phyloP scores from a whole-genome alignment of 495 filamentous ascomycete genomes.

The Oleoguttula mirabilis region DNA sequence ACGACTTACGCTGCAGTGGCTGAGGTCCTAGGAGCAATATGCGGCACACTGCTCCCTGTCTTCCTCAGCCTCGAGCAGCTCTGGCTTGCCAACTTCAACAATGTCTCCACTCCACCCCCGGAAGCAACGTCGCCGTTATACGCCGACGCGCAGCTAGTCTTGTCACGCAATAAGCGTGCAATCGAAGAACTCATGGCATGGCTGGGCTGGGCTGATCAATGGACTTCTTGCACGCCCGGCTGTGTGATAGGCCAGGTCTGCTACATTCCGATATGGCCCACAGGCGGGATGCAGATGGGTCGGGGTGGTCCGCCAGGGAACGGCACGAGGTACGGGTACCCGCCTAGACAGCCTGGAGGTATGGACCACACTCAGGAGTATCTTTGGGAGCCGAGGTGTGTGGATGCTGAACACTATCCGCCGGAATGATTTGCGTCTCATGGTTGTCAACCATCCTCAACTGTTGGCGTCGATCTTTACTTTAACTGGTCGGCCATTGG shows the following conservation, averaged over 20 bases:
- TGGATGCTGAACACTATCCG: slow-evolving; percentile 1
- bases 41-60: neutral
- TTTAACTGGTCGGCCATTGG: too few species aligned
- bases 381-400: slow-evolving; percentile 1
- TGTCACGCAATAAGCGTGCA: neutral
- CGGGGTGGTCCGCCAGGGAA: neutral
- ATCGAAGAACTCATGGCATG: slow-evolving; percentile 8
- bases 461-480: too few species aligned
- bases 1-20: neutral
- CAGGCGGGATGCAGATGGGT: neutral
- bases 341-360: neutral
- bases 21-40: slow-evolving; percentile 2
- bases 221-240: slow-evolving; percentile 4
- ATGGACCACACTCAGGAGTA: neutral
- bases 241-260: slow-evolving; percentile 1
- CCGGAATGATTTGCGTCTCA: too few species aligned
- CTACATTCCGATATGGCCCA: slow-evolving; percentile 3
- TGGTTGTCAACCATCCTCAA: too few species aligned
- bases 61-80: neutral
- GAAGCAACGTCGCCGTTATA: neutral
- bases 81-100: slow-evolving; percentile 6
- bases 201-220: slow-evolving; percentile 8
- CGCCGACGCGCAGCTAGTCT: neutral
- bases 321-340: neutral
- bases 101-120: neutral